Base-by-base conservation (phyloP, 495 filamentous ascomycete genomes). In the Mytilinidion resinicola region DNA sequence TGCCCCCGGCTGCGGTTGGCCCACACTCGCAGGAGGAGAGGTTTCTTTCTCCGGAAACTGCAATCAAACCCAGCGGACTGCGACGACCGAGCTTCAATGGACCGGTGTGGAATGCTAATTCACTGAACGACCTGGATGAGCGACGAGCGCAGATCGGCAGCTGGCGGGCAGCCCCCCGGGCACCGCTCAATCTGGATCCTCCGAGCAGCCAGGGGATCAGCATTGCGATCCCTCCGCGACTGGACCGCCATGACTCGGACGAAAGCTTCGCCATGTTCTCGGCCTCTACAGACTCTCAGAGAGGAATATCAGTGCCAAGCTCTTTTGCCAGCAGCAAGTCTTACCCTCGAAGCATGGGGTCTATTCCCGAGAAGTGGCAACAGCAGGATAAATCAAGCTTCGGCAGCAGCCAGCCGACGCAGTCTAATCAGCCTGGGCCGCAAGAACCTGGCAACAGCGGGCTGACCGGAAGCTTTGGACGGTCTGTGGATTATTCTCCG, bases 231-330 rank as follows among this genome's bases (percentile, higher is more conserved):
- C 65, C 70, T 5, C 68, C 76, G 19, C 70, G 73, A 0, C 78
- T 83, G 17, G 65, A 78, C 20, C 79, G 86, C 19, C 85, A 86
- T 47, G 84, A 90, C 60, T 95, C 90, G 1, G 80, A 84, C 20
- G 90, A 92, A 59, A 91, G 87, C 62, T 89, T 89, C 62, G 82
- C 86, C 35, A 82, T 93, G 76, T 90, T 95, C 68, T 90, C 85
- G n/a, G 80, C 85, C 8, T 91, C 88, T 1, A 82, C 83, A 11
- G 81, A 84, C 15, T 70, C 68, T 17, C 64, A 63, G 15, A 51
- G 54, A 15, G 61, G 48, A 15, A 46, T 46, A 30, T 73, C 70
- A n/a, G 61, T 73, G 51, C 67, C 67, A 11, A 84, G 82, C 48
- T 77, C 73, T 17, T 59, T 72, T 38, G 70, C 70, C 0, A 75